Base-by-base conservation (phyloP, 2,329 filamentous ascomycete species). In the Ilyonectria mors-panacis region DNA sequence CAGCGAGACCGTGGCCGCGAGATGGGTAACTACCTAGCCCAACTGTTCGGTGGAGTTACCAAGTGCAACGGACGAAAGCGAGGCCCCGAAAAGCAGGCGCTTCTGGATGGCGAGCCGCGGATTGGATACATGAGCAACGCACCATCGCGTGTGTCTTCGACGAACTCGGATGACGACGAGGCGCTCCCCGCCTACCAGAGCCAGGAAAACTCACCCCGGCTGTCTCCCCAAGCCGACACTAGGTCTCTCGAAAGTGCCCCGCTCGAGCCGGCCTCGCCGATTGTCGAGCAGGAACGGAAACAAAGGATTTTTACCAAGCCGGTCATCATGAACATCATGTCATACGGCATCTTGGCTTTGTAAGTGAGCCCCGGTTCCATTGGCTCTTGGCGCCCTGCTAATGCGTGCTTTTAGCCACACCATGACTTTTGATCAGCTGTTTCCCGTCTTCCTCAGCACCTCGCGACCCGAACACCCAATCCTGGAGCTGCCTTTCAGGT, bases 301-400 rank as follows among this genome's bases (percentile, higher is more conserved):
- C 59, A 66, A 26, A 89, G 88, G 75, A 92, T 91, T 9, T 98
- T 98, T 79, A 97, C 94, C 13, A 90, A 86, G 77, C 93, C 95
- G 56, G 93, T 98, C 62, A 85, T 97, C 67, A 85, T 97, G 77
- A 95, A 95, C 77, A 97, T 98, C 70, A 83, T 95, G 64, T 94
- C 93, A 59, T 97, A 97, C 78, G 95, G 95, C 50, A 94, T 98
- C 75, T 85, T 98, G 66, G 95, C 95, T 70, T 98, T 97, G 94
- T 97, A 87, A 89, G 94, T 91, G 6, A 9, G 10, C 8, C 6
- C 7, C 28, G 9, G 6, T n/a, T 30, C 15, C 17, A 10, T 17
- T 26, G 2, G 13, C 39, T 21, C 33, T 33, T 12, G 3, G 13
- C 6, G 6, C 4, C 33, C 54, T 23, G 17, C 73, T 77, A 69